Conservation (phyloP, 495 filamentous ascomycete genomes). For the Lophiotrema nucula region DNA sequence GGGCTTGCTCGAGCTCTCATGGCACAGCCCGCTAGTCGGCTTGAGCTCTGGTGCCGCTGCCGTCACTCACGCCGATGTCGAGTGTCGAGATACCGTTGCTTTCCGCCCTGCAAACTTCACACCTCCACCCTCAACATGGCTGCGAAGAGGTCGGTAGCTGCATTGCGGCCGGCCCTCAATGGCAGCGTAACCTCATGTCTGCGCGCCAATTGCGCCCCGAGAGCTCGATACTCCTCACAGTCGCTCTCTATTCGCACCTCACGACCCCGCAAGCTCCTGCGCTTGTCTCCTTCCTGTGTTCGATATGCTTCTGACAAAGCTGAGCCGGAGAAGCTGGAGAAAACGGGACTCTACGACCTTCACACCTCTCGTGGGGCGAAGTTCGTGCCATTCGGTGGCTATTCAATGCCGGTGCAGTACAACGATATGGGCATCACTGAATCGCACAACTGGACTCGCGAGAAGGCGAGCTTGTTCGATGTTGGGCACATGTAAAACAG, state of each 20-base stretch:
- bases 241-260: slow-evolving; percentile 4
- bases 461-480: slow-evolving; percentile 88
- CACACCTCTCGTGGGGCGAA: slow-evolving; percentile 78
- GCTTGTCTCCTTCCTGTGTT: not conserved
- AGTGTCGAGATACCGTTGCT: slow-evolving; percentile 9
- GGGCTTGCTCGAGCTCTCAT: not conserved
- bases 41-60: slow-evolving; percentile 5
- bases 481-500: slow-evolving; percentile 67
- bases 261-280: slow-evolving; percentile 19
- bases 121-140: slow-evolving; percentile 14
- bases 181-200: not conserved
- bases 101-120: slow-evolving; percentile 5
- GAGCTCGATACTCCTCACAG: not conserved
- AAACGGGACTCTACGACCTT: slow-evolving; percentile 81
- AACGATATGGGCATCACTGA: slow-evolving; percentile 66
- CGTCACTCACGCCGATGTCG: slow-evolving; percentile 9
- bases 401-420: slow-evolving; percentile 91
- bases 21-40: not conserved
- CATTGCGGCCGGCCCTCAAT: slow-evolving; percentile 22
- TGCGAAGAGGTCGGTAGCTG: slow-evolving; percentile 11
- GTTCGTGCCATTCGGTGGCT: slow-evolving; percentile 97
- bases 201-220: not conserved
- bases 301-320: slow-evolving; percentile 25
- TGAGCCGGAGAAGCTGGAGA: slow-evolving; percentile 45
- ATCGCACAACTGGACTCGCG: slow-evolving; percentile 84